These are phyloP conservation scores for Phytophthora quininea DNA, from an alignment of 352 stramenopile genomes.

Conservation along the genomic window DNA sequence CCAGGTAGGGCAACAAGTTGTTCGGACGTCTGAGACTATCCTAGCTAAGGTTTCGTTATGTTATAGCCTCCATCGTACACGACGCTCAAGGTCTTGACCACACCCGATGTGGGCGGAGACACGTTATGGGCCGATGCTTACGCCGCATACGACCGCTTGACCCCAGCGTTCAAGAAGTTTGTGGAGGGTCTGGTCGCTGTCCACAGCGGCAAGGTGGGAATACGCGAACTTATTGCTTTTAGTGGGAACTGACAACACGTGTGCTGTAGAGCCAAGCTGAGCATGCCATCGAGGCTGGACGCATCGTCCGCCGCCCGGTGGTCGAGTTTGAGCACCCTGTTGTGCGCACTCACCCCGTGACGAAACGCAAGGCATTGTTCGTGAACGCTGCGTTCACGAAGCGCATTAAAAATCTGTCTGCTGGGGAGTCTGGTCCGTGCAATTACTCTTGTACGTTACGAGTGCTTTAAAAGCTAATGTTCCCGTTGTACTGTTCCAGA, in stretches of 20 bases:
- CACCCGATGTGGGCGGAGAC: constrained; percentile 40
- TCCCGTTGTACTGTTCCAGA: too few species aligned
- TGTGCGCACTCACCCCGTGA: constrained; percentile 46
- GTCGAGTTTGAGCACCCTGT: constrained; percentile 50
- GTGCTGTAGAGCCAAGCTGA: constrained; percentile 16
- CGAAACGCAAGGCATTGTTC: constrained; percentile 30
- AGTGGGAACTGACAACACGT: neutral
- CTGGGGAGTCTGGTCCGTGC: constrained; percentile 37
- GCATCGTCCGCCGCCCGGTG: constrained; percentile 27
- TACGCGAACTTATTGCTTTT: neutral
- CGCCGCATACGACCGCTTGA: constrained; percentile 59
- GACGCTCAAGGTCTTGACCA: constrained; percentile 35
- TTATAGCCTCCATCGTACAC: constrained; percentile 34
- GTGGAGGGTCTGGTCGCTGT: constrained; percentile 49
- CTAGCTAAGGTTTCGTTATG: neutral
- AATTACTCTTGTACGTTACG: neutral
- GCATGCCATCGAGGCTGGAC: constrained; percentile 24
- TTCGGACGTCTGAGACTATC: too few species aligned
- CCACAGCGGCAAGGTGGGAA: constrained; percentile 45
- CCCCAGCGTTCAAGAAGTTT: constrained; percentile 45
- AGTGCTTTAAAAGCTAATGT: too few species aligned
- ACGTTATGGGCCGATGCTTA: constrained; percentile 52
- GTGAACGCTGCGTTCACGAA: constrained; percentile 49
- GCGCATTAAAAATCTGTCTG: constrained; percentile 42
- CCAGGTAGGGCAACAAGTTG: constrained; percentile 9